phyloP scores from a whole-genome alignment of 2,329 filamentous ascomycete species.

The Cadophora sp. region DNA sequence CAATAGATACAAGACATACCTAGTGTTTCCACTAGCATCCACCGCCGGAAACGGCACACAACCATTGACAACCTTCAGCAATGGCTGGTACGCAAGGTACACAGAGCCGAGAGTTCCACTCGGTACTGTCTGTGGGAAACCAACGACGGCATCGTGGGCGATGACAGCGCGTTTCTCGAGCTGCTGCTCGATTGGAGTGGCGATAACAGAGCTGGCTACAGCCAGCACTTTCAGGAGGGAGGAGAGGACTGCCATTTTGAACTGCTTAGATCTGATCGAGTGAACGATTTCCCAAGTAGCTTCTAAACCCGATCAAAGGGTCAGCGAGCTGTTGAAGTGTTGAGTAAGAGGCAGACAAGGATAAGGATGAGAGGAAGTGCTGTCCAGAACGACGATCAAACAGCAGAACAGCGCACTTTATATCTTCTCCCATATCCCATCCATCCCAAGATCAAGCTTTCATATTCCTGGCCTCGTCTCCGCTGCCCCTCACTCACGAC shows the following conservation, averaged over 20 bases:
- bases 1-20: constrained; percentile 48
- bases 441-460: neutral
- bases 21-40: constrained; percentile 61
- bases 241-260: neutral
- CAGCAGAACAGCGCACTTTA: neutral
- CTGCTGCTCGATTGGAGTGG: constrained; percentile 11
- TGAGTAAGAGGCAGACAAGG: neutral
- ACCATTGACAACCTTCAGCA: constrained; percentile 60
- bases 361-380: neutral
- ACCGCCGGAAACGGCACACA: constrained; percentile 70
- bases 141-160: constrained; percentile 52
- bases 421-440: neutral
- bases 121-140: constrained; percentile 60
- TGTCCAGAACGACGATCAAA: neutral
- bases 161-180: constrained; percentile 49
- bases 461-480: neutral
- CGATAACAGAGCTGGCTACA: neutral
- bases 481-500: constrained; percentile 5
- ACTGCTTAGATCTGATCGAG: neutral
- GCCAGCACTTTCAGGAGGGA: constrained; percentile 1
- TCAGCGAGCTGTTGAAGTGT: neutral
- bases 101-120: constrained; percentile 52
- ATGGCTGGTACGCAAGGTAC: constrained; percentile 62
- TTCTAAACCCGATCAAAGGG: neutral
- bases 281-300: neutral